Evolutionary conservation across 1,139 yeast genomes (phyloP), one percentile per base, ranked within the genome.

Genomic region (Kurtzmaniella quercitrusa): DNA sequence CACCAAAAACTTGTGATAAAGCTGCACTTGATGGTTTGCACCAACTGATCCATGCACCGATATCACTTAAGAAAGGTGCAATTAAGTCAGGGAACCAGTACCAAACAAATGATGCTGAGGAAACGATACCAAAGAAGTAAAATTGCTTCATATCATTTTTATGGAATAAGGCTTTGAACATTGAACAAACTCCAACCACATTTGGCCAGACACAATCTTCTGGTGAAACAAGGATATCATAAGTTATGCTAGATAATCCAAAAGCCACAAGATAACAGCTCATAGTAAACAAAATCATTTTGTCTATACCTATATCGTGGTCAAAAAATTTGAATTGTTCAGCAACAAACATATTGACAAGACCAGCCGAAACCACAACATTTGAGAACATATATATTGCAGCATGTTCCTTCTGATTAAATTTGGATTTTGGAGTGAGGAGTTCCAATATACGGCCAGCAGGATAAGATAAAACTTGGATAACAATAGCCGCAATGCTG

Each of bases 1-100:
- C 65, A 40, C 88, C 87, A 55, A 82, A 80, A 38, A 84, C 61
- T 58, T 81, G 85, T 38, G 44, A 36, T n/a, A 44, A 37, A 3
- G 42, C 19, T 16, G 47, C 45, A 33, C 39, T 44, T 12, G 30
- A 17, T 20, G 47, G 47, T 34, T 37, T 44, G 16, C 40, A 36
- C 47, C 47, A 44, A 38, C 45, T 39, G 14, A 44, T 44, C 47
- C 47, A 44, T 5, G 47, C 47, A 6, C 50, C 50, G 14, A 48
- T 34, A 15, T 34, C 35, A 38, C 50, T 45, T 44, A 50, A 49
- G 18, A 48, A 53, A 26, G 50, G 45, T 50, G 59, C 51, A 33
- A 63, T 53, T 49, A 55, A 68, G 9, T 21, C 23, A 26, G 35
- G 35, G 9, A 58, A 49, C 54, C 58, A 57, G 47, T 51, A 58